Conservation (phyloP, 2,329 filamentous ascomycete species). For the Pyricularia pennisetigena region DNA sequence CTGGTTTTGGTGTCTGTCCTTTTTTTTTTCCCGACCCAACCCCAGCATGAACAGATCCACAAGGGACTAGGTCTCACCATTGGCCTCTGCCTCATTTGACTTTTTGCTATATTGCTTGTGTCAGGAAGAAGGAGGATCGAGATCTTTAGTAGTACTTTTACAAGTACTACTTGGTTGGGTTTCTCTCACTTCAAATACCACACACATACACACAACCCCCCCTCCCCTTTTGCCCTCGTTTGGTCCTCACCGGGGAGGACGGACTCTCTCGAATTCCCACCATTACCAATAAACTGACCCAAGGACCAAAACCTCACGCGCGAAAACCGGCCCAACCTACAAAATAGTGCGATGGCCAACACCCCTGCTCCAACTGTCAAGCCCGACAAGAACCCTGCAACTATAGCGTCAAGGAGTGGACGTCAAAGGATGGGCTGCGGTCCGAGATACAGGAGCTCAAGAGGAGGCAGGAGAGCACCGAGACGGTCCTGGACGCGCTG, state of each 20-base stretch:
- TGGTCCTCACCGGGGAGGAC: no score
- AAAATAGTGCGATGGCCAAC: constrained; percentile 1
- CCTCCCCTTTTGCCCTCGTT: not conserved
- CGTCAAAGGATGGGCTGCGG: constrained; percentile 4
- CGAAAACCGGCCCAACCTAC: not conserved
- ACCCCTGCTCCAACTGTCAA: constrained; percentile 2
- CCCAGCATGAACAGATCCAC: not conserved
- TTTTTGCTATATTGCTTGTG: not conserved
- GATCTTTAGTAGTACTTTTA: not conserved
- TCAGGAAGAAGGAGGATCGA: not conserved
- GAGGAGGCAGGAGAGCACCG: not conserved
- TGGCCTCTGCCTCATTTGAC: not conserved
- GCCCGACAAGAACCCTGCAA: not conserved
- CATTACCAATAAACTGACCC: not conserved
- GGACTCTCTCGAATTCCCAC: not conserved
- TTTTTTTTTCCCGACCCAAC: not conserved
- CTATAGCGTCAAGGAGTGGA: not conserved
- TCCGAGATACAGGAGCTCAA: constrained; percentile 1
- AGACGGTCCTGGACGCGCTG: not conserved
- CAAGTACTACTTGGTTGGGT: no score
- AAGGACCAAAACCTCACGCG: not conserved
- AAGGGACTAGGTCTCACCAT: not conserved
- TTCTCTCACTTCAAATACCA: not conserved
- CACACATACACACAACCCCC: not conserved
- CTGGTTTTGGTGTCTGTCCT: not conserved